phyloP scores from a whole-genome alignment of 257 asterid genomes.

The Jaltomata sinuosa region DNA sequence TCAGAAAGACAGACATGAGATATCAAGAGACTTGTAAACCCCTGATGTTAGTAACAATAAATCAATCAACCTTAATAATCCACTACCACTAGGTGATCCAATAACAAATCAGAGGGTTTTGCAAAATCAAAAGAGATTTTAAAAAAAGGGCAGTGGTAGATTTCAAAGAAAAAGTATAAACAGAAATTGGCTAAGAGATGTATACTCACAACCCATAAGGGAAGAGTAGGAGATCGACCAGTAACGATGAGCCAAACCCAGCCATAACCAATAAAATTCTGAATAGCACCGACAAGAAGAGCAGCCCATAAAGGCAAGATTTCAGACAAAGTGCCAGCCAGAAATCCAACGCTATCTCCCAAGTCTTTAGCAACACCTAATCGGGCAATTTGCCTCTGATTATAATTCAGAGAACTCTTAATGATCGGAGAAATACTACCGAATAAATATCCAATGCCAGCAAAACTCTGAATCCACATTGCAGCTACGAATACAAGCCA shows the following conservation, averaged over 20 bases:
- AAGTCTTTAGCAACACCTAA: constrained; percentile 48
- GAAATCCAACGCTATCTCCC: constrained; percentile 45
- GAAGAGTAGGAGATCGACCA: constrained; percentile 29
- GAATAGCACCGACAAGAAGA: constrained; percentile 39
- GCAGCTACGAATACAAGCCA: constrained; percentile 52
- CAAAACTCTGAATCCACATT: constrained; percentile 53
- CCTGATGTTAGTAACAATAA: neutral
- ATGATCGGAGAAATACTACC: constrained; percentile 42
- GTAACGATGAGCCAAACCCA: constrained; percentile 51
- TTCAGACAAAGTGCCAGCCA: constrained; percentile 42
- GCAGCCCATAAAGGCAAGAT: constrained; percentile 43
- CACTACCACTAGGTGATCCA: neutral
- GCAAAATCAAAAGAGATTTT: neutral
- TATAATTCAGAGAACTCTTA: constrained; percentile 29
- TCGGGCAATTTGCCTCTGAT: constrained; percentile 31
- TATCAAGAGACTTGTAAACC: neutral
- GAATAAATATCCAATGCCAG: constrained; percentile 42
- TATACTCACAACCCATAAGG: constrained; percentile 41
- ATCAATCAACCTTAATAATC: neutral
- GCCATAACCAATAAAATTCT: constrained; percentile 43
- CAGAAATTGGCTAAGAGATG: neutral
- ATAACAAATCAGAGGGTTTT: neutral
- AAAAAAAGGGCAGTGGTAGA: neutral
- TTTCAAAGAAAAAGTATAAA: neutral
- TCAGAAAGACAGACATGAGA: neutral